Percentiles rank a stretch among this genome's conserved stretches.
Conservation (phyloP, 805 yeast species). For the Candida maris region DNA sequence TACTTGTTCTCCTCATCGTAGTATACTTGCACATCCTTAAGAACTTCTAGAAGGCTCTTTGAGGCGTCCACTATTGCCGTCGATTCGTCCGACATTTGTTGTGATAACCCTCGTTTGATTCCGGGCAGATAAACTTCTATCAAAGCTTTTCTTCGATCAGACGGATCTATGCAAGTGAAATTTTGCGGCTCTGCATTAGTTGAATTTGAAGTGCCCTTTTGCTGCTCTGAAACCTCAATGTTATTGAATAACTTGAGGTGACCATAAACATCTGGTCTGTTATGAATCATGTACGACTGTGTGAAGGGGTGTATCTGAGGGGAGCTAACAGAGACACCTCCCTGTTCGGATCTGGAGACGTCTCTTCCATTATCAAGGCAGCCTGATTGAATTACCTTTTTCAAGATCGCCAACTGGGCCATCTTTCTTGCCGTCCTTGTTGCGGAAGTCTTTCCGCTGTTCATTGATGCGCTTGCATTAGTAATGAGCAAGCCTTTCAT, state of each 20-base stretch:
- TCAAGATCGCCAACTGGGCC: neutral
- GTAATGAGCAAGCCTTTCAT: neutral
- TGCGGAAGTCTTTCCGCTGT: neutral
- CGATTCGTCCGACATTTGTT: conserved; percentile 53
- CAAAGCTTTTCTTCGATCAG: conserved; percentile 51
- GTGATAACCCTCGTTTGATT: conserved; percentile 47
- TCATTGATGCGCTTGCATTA: neutral
- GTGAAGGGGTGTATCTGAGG: conserved; percentile 46
- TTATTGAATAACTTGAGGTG: conserved; percentile 56
- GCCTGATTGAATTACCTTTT: neutral
- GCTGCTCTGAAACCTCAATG: conserved; percentile 4
- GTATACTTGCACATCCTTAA: conserved; percentile 15
- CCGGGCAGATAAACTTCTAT: conserved; percentile 49
- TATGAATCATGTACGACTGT: conserved; percentile 49
- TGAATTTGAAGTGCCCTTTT: neutral
- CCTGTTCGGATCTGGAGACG: neutral
- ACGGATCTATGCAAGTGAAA: conserved; percentile 57
- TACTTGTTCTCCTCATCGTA: conserved; percentile 13
- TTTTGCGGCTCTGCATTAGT: conserved; percentile 37
- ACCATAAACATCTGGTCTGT: conserved; percentile 59
- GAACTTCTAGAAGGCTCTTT: conserved; percentile 11
- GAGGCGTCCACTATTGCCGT: conserved; percentile 19
- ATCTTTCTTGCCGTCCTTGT: neutral
- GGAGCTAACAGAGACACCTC: neutral
- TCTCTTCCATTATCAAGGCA: conserved; percentile 1